These are phyloP conservation scores for Coniferiporia sulphurascens DNA, from an alignment of 1,284 basidiomycete genomes.

Conservation along the genomic window DNA sequence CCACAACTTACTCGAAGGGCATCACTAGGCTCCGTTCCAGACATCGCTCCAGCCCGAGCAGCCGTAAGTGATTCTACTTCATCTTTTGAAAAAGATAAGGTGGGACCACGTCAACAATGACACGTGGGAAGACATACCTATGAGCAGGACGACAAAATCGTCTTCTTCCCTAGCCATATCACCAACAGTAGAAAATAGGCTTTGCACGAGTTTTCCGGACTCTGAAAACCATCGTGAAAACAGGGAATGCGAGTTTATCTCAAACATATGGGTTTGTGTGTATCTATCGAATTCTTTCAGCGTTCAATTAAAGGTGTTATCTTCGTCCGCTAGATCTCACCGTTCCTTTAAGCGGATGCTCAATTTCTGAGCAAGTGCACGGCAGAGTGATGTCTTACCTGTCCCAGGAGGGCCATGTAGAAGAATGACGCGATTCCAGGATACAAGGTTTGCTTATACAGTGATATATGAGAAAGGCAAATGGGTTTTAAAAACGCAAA, in stretches of 20 bases:
- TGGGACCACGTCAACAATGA: background rate
- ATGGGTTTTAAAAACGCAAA: background rate
- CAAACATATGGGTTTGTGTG: conserved; percentile 80
- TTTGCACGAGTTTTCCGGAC: conserved; percentile 96
- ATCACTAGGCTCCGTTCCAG: conserved; percentile 92
- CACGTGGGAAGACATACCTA: conserved; percentile 49
- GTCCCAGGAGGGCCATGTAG: conserved; percentile 97
- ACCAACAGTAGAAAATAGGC: conserved; percentile 84
- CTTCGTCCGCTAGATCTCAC: conserved; percentile 36
- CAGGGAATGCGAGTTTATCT: conserved; percentile 96
- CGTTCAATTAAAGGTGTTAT: background rate
- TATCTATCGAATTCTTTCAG: conserved; percentile 50
- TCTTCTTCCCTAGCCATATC: conserved; percentile 88
- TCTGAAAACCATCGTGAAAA: conserved; percentile 99
- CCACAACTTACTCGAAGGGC: conserved; percentile 70
- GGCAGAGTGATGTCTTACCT: conserved; percentile 94
- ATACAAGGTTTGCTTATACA: conserved; percentile 75
- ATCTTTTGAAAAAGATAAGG: conserved; percentile 44
- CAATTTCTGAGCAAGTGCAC: conserved; percentile 93
- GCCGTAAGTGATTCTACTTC: conserved; percentile 97
- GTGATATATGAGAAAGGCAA: conserved; percentile 10
- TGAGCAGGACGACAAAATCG: conserved; percentile 90
- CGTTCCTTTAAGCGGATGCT: conserved; percentile 84
- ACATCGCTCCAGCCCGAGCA: conserved; percentile 89
- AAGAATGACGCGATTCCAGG: conserved; percentile 93